phyloP scores from a whole-genome alignment of 306 rosid species.

The Astragalus membranaceus region DNA sequence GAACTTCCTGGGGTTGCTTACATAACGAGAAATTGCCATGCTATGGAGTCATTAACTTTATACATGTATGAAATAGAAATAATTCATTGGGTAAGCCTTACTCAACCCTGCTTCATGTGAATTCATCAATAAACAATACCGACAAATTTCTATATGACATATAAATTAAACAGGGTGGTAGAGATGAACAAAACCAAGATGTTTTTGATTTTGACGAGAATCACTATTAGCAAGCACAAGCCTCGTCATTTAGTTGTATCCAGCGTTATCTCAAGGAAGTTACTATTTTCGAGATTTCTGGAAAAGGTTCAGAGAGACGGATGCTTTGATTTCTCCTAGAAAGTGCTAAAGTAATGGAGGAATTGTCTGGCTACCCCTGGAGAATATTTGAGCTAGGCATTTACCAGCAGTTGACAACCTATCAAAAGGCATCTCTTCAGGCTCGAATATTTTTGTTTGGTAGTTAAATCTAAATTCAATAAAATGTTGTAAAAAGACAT shows the following conservation, averaged over 20 bases:
- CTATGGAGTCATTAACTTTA: not conserved
- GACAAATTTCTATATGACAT: no score
- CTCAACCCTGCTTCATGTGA: not conserved
- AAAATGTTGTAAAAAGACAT: not conserved
- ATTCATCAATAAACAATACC: no score
- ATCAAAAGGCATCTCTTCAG: not conserved
- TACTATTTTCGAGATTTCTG: not conserved
- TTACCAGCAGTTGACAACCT: not conserved
- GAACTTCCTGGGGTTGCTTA: not conserved
- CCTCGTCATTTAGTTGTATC: not conserved
- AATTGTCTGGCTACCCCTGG: not conserved
- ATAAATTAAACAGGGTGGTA: not conserved
- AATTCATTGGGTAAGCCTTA: not conserved
- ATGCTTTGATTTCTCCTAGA: not conserved
- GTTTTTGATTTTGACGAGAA: no score
- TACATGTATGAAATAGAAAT: not conserved
- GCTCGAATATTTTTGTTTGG: not conserved
- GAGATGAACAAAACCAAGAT: not conserved
- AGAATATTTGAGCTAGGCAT: not conserved
- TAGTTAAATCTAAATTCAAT: not conserved
- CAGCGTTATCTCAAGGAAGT: not conserved
- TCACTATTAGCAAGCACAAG: not conserved
- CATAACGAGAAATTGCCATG: not conserved
- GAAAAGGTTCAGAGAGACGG: not conserved
- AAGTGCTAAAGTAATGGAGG: not conserved